Evolutionary conservation across 306 rosid genomes (phyloP).

Genomic region (Prunus mongolica): DNA sequence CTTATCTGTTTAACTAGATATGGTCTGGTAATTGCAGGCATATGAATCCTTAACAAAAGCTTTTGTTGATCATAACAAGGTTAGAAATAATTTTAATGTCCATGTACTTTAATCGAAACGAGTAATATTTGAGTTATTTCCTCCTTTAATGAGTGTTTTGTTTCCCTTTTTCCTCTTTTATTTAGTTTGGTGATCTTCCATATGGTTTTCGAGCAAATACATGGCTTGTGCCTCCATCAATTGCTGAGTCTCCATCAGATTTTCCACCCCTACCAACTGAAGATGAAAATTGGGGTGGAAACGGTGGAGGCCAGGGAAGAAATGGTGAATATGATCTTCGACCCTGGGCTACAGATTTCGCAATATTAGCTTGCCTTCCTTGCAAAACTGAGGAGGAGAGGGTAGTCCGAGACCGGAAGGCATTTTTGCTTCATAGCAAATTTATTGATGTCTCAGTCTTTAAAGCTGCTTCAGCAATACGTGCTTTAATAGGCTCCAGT

Average conservation of each 20-base stretch:
- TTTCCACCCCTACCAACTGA: slow-evolving; percentile 66
- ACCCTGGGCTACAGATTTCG: slow-evolving; percentile 80
- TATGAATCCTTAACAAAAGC: slow-evolving; percentile 84
- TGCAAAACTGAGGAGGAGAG: slow-evolving; percentile 97
- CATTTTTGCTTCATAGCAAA: slow-evolving; percentile 78
- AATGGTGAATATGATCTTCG: slow-evolving; percentile 52
- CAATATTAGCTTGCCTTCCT: slow-evolving; percentile 67
- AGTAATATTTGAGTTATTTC: not conserved
- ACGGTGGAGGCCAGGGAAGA: slow-evolving; percentile 83
- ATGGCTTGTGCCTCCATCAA: slow-evolving; percentile 91
- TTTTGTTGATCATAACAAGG: slow-evolving; percentile 86
- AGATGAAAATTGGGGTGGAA: slow-evolving; percentile 94
- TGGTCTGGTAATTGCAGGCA: slow-evolving; percentile 51
- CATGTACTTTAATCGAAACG: not conserved
- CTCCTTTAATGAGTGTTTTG: not conserved
- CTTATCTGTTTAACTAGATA: not conserved
- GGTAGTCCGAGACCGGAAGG: slow-evolving; percentile 81
- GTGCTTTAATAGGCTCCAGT: slow-evolving; percentile 38
- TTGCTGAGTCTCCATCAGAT: slow-evolving; percentile 58
- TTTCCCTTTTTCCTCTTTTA: not conserved
- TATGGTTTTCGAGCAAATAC: slow-evolving; percentile 92
- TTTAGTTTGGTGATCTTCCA: slow-evolving; percentile 94
- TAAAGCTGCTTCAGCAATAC: slow-evolving; percentile 72
- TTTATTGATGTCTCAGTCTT: slow-evolving; percentile 75
- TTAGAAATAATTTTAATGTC: slow-evolving; percentile 21